Evolutionary conservation across 2,329 filamentous ascomycete genomes (phyloP).

Genomic region (Aureobasidium sp.): DNA sequence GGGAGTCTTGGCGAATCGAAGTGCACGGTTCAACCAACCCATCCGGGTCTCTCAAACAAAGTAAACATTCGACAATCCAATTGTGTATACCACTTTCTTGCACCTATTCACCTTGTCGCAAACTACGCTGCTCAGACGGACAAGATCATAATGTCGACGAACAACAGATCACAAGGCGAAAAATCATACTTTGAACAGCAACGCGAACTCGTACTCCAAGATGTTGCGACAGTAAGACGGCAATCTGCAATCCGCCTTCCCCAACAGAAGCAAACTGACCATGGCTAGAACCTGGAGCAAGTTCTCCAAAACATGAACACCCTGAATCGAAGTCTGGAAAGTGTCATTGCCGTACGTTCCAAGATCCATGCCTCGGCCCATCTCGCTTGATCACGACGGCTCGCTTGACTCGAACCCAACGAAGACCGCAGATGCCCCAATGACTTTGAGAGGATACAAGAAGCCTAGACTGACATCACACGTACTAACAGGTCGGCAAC

Average conservation of each 20-base stretch:
- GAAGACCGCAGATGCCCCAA: no score
- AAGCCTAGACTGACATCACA: slow-evolving; percentile 24
- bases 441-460: neutral
- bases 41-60: neutral
- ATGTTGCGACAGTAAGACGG: slow-evolving; percentile 59
- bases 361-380: no score
- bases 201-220: slow-evolving; percentile 61
- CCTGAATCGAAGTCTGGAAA: slow-evolving; percentile 84
- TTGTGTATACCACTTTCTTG: neutral
- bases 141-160: slow-evolving; percentile 17
- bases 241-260: neutral
- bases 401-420: no score
- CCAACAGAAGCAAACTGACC: neutral
- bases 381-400: neutral
- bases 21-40: neutral
- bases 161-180: slow-evolving; percentile 29
- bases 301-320: slow-evolving; percentile 95
- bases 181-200: slow-evolving; percentile 69
- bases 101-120: neutral
- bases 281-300: slow-evolving; percentile 62
- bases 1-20: neutral
- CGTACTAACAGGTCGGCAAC: slow-evolving; percentile 57
- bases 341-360: slow-evolving; percentile 68
- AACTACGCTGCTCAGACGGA: neutral
- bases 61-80: neutral